phyloP scores from a whole-genome alignment of 2,329 filamentous ascomycete genomes.

The Fusarium sp. region DNA sequence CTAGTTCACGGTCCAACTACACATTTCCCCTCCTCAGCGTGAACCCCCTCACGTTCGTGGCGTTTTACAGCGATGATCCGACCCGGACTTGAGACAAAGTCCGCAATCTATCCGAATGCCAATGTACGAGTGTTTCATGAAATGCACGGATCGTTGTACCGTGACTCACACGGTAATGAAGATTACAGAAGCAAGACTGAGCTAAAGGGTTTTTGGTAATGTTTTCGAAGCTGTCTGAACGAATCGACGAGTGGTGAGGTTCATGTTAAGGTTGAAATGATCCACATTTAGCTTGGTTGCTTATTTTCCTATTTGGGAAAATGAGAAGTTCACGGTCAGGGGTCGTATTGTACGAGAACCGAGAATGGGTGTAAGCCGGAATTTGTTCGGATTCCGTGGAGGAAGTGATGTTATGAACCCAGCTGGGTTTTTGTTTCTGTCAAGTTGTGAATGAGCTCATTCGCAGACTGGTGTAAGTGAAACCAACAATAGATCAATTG shows the following conservation, averaged over 20 bases:
- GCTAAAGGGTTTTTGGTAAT: neutral
- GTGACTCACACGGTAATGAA: neutral
- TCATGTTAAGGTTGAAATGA: neutral
- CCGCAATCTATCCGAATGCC: constrained; percentile 6
- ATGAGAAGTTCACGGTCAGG: neutral
- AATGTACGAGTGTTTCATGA: neutral
- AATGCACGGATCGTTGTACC: neutral
- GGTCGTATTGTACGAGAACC: neutral
- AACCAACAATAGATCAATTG: neutral
- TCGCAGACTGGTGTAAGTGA: neutral
- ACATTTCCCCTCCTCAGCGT: constrained; percentile 13
- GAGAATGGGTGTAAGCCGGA: neutral
- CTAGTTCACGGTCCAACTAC: constrained; percentile 25
- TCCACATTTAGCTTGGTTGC: constrained; percentile 2
- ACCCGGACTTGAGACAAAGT: constrained; percentile 24
- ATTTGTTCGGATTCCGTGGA: neutral
- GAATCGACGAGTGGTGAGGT: neutral
- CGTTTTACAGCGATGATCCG: constrained; percentile 1
- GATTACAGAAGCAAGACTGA: neutral
- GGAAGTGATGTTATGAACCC: neutral
- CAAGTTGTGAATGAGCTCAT: neutral
- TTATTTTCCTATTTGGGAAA: constrained; percentile 14
- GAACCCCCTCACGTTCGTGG: constrained; percentile 20
- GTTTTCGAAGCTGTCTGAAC: neutral
- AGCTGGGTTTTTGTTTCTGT: no score